Evolutionary conservation across 169 alveolate species (phyloP).

Genomic region (Plasmodium gonderi): DNA sequence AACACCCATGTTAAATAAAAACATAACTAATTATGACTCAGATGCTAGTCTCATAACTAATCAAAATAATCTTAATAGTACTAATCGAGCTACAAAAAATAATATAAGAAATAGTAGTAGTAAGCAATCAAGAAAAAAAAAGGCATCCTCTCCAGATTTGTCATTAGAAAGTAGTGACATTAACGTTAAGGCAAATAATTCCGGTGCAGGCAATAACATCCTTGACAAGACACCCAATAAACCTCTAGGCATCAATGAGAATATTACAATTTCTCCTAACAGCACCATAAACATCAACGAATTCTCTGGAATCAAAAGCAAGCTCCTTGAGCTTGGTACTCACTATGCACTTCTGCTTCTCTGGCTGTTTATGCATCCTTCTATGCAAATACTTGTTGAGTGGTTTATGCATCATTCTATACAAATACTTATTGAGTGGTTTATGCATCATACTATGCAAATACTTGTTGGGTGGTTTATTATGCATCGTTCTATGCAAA

Average conservation of each 20-base stretch:
- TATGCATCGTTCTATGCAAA: neutral
- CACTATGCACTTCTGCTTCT: neutral
- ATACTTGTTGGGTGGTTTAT: neutral
- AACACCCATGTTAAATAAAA: conserved; percentile 11
- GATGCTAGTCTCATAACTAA: neutral
- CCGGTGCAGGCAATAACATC: neutral
- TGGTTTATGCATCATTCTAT: neutral
- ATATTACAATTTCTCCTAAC: conserved; percentile 44
- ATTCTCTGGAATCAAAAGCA: conserved; percentile 54
- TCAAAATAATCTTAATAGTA: neutral
- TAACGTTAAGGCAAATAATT: neutral
- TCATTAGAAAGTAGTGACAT: neutral
- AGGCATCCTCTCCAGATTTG: neutral
- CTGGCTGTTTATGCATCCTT: neutral
- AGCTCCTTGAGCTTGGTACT: conserved; percentile 70
- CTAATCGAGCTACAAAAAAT: neutral
- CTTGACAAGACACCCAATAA: neutral
- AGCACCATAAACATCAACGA: conserved; percentile 49
- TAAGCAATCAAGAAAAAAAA: conserved; percentile 5
- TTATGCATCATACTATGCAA: neutral
- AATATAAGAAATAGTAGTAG: neutral
- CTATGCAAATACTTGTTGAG: neutral
- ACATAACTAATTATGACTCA: neutral
- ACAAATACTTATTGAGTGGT: neutral
- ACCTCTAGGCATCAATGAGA: neutral